Base-by-base conservation (phyloP, 495 filamentous ascomycete genomes). In the Oleoguttula mirabilis region DNA sequence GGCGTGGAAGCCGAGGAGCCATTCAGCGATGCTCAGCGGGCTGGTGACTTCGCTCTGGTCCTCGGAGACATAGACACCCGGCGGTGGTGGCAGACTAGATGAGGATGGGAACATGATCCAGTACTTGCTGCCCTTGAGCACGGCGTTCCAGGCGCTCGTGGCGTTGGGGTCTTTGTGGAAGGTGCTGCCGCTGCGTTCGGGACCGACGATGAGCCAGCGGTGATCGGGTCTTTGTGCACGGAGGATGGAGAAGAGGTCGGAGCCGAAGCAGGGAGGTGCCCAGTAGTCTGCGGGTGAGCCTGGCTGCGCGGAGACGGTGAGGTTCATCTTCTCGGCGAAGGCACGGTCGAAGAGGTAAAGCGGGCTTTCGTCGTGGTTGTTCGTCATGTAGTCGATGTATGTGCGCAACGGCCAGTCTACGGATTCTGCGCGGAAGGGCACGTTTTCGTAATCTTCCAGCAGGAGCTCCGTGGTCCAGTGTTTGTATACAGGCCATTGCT, bases 21-120 rank as follows among this genome's bases (percentile, higher is more conserved):
- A 98, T 61, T 98, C 90, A 17, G 88, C 84, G 50, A 98, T 94
- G 60, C 86, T 94, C 1, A 95, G 74, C 6, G 90, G 90, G 21
- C 80, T 83, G 0, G 90, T 98, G 14, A 98, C 87, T 61, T 98
- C 90, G 55, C 86, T 88, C 54, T 84, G 80, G 57, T 98, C 90
- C 27, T 79, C 71, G 6, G 87, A 93, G 10, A 94, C 86, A 53
- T 82, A 92, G 15, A 98, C 86, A 16, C 90, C 90, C 3, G 90
- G 90, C 8, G 82, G 82, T 7, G 77, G 73, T 53, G 76, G 62
- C 31, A 70, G 65, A 19, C 70, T 73, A 21, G 72, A 60, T 12
- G 69, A 68, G 0, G 79, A 65, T 34, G 90, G 76, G 68, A 95
- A 88, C 80, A 86, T 93, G 48, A 98, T 92, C 90, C 90, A 98